A percentile compares a stretch with the other conserved stretches of the same genome.
These are phyloP conservation scores for Chenopodium formosanum DNA, from an alignment of 148 eudicot species.

Conservation along the genomic window DNA sequence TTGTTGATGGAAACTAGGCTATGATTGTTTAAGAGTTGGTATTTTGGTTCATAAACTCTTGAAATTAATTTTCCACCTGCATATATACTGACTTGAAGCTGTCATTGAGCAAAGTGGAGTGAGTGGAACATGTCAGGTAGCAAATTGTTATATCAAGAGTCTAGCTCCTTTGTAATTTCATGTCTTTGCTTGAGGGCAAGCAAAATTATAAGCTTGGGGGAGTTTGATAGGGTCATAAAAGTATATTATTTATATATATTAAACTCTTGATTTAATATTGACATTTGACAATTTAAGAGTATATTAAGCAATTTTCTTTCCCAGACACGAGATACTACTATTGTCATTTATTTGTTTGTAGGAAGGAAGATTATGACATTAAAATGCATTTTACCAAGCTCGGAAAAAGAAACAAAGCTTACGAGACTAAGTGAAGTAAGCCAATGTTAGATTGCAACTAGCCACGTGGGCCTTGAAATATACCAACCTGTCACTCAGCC, in stretches of 20 bases:
- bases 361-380: neutral
- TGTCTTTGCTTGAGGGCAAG: neutral
- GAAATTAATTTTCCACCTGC: no score
- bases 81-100: no score
- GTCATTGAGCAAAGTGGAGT: neutral
- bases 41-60: no score
- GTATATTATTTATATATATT: no score
- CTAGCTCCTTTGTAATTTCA: no score
- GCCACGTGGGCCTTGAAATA: neutral
- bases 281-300: no score
- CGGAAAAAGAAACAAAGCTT: neutral
- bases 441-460: neutral
- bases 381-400: neutral
- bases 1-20: no score
- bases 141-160: no score
- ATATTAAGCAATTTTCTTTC: no score
- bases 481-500: neutral
- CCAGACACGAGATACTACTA: no score
- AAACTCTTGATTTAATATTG: neutral
- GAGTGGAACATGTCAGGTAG: neutral
- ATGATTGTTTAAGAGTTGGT: no score
- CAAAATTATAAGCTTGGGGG: neutral
- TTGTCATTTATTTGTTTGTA: neutral
- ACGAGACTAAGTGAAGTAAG: neutral
- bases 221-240: neutral